phyloP scores from a whole-genome alignment of 306 rosid species.

The Hylodesmum podocarpum region DNA sequence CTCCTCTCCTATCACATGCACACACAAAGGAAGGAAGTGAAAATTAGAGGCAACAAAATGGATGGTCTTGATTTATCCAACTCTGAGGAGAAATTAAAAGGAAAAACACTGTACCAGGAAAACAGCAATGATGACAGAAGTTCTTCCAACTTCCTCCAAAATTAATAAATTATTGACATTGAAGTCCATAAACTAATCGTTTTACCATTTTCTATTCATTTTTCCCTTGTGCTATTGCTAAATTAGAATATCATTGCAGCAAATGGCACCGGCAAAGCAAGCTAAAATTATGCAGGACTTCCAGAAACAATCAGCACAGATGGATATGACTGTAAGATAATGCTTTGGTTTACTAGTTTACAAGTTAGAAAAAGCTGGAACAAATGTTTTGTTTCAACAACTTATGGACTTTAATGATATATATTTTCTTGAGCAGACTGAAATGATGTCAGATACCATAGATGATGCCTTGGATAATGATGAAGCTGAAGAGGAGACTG shows the following conservation, averaged over 20 bases:
- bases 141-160: slow-evolving; percentile 8
- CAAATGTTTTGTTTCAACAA: background rate
- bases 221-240: slow-evolving; percentile 27
- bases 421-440: slow-evolving; percentile 66
- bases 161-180: slow-evolving; percentile 5
- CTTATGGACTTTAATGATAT: slow-evolving; percentile 31
- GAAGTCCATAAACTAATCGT: background rate
- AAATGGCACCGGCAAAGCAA: slow-evolving; percentile 91
- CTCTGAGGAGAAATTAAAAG: slow-evolving; percentile 9
- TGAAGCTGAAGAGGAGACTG: slow-evolving; percentile 98
- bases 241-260: slow-evolving; percentile 60
- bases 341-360: slow-evolving; percentile 12
- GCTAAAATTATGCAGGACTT: slow-evolving; percentile 75
- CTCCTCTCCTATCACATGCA: background rate
- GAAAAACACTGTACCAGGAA: slow-evolving; percentile 16
- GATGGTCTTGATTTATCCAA: background rate
- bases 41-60: background rate
- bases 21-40: slow-evolving; percentile 7
- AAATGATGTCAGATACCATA: slow-evolving; percentile 97
- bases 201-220: background rate
- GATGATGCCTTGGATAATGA: slow-evolving; percentile 92
- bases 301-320: slow-evolving; percentile 97
- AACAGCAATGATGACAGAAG: background rate
- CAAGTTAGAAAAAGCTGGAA: slow-evolving; percentile 11
- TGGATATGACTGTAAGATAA: slow-evolving; percentile 97